Evolutionary conservation across 345 rosid genomes (phyloP).

Genomic region (Citrus inodora): DNA sequence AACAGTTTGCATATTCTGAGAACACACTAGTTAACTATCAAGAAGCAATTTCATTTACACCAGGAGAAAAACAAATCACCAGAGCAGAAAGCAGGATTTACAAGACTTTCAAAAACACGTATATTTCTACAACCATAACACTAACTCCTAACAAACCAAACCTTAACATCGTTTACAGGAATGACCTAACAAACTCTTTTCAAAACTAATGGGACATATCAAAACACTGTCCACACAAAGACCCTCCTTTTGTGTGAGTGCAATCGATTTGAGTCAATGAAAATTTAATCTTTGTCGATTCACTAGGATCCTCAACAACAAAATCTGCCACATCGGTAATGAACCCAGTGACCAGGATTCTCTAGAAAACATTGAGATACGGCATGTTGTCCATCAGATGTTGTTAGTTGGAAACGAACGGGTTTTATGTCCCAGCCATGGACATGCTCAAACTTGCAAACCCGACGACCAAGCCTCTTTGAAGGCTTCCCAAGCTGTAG

Average conservation of each 20-base stretch:
- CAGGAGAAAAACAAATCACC: neutral
- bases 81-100: neutral
- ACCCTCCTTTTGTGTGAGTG: constrained; percentile 98
- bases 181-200: constrained; percentile 35
- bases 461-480: constrained; percentile 68
- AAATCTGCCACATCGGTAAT: constrained; percentile 81
- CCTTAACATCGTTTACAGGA: constrained; percentile 10
- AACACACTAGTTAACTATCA: neutral
- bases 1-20: too few relatives aligned
- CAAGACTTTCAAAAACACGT: neutral
- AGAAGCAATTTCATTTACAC: neutral
- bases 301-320: constrained; percentile 33
- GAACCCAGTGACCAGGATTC: constrained; percentile 63
- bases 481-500: constrained; percentile 62
- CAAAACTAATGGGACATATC: constrained; percentile 48
- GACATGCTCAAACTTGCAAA: constrained; percentile 66
- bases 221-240: constrained; percentile 67
- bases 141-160: neutral
- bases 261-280: constrained; percentile 88
- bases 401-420: constrained; percentile 67
- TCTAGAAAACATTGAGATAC: constrained; percentile 47
- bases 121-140: too few relatives aligned
- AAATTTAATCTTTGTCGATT: constrained; percentile 46
- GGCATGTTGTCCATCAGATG: constrained; percentile 65
- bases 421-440: constrained; percentile 95